These are phyloP conservation scores for Solanum verrucosum DNA, from an alignment of 257 asterid genomes.

Conservation along the genomic window DNA sequence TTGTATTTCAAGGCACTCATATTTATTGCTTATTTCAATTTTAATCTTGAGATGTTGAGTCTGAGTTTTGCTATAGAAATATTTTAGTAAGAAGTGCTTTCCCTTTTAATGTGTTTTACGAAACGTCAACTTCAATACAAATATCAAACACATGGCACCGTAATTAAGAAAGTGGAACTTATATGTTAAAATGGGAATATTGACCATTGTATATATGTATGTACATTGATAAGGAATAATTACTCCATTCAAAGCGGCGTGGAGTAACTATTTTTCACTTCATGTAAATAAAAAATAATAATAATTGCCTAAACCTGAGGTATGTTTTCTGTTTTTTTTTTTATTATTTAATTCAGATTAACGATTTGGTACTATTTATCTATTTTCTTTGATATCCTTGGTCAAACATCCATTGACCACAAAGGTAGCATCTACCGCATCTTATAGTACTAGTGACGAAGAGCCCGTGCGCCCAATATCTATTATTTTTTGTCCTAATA, in stretches of 20 bases:
- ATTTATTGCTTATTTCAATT: background rate
- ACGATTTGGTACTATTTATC: background rate
- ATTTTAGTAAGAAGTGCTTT: background rate
- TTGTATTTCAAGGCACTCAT: background rate
- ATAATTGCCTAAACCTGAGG: background rate
- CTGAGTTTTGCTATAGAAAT: background rate
- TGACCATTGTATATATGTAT: background rate
- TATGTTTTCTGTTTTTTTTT: too few species aligned
- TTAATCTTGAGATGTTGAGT: background rate
- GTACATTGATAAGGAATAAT: background rate
- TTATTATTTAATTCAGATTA: too few species aligned
- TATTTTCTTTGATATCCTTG: background rate
- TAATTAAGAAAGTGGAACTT: background rate
- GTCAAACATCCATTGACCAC: background rate
- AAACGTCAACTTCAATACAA: background rate
- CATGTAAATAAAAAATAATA: background rate
- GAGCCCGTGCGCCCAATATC: too few species aligned
- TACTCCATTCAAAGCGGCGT: background rate
- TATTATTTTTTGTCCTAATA: too few species aligned
- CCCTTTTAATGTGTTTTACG: background rate
- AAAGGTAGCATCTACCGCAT: background rate
- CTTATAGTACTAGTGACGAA: background rate
- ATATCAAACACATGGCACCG: too few species aligned
- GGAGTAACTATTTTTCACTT: background rate
- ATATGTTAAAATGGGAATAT: background rate